Conservation (phyloP, 164 flowering plant genomes). For the Magnolia sinica region DNA sequence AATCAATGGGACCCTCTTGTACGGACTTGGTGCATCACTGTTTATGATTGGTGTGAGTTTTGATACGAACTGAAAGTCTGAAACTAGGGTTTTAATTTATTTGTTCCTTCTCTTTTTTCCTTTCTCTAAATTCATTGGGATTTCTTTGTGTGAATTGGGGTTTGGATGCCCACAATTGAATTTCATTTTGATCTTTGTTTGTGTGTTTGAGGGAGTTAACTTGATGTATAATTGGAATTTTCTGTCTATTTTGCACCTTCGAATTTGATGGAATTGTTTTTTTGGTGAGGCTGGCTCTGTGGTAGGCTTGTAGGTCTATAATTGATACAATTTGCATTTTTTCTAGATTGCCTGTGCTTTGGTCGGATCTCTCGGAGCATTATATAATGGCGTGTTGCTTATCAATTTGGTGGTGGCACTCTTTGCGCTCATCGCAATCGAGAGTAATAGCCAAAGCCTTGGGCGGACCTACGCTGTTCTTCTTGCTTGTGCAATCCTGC, state of each 20-base stretch:
- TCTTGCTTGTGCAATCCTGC: conserved; percentile 54
- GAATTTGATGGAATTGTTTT: background rate
- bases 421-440: conserved; percentile 90
- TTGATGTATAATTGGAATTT: background rate
- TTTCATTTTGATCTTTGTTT: background rate
- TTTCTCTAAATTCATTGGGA: too few species aligned
- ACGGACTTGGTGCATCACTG: too few species aligned
- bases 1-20: too few species aligned
- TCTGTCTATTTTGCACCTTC: background rate
- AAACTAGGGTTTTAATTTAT: background rate
- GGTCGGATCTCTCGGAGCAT: conserved; percentile 84
- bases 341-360: conserved; percentile 69
- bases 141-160: background rate
- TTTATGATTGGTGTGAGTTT: too few species aligned
- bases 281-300: background rate
- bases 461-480: conserved; percentile 84
- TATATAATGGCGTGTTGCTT: conserved; percentile 72
- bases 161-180: background rate
- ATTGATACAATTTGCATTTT: background rate
- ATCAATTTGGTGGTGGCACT: conserved; percentile 64
- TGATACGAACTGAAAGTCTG: background rate
- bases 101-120: background rate
- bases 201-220: background rate
- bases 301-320: background rate
- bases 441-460: conserved; percentile 83